These are phyloP conservation scores for Phytophthora pini DNA, from an alignment of 352 stramenopile genomes.

Conservation along the genomic window DNA sequence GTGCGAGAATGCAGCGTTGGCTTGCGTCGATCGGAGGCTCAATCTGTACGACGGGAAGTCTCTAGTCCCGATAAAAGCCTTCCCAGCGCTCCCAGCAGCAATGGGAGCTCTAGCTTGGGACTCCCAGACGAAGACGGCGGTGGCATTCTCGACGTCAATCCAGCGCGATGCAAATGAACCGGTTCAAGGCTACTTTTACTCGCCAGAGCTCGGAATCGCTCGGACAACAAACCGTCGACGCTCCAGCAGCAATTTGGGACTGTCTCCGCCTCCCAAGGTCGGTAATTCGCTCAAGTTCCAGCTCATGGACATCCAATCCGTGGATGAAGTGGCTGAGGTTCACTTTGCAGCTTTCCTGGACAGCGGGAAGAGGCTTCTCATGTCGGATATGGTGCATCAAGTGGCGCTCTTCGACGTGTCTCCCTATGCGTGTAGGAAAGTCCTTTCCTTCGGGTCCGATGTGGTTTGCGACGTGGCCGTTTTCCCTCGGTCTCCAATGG, in stretches of 20 bases:
- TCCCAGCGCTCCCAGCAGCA: slow-evolving; percentile 17
- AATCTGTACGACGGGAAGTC: slow-evolving; percentile 33
- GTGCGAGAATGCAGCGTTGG: slow-evolving; percentile 22
- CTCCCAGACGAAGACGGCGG: slow-evolving; percentile 12
- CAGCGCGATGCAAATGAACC: slow-evolving; percentile 7
- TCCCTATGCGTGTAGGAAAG: slow-evolving; percentile 9
- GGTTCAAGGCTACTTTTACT: slow-evolving; percentile 36
- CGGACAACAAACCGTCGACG: slow-evolving; percentile 17
- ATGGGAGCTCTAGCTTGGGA: slow-evolving; percentile 27
- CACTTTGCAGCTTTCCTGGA: slow-evolving; percentile 36
- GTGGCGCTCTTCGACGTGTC: slow-evolving; percentile 22
- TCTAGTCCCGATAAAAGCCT: slow-evolving; percentile 20
- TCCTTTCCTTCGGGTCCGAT: slow-evolving; percentile 15
- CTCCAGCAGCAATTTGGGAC: slow-evolving; percentile 13
- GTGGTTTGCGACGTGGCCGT: slow-evolving; percentile 35
- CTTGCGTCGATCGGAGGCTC: slow-evolving; percentile 25
- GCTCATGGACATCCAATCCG: slow-evolving; percentile 25
- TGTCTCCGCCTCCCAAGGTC: slow-evolving; percentile 28
- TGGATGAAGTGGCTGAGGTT: slow-evolving; percentile 22
- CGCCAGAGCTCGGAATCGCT: slow-evolving; percentile 18
- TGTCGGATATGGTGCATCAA: slow-evolving; percentile 44
- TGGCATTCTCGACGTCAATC: slow-evolving; percentile 11
- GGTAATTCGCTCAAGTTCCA: slow-evolving; percentile 31
- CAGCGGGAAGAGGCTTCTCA: slow-evolving; percentile 26
- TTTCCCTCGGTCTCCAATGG: not conserved